These are phyloP conservation scores for Backusella mclennaniae DNA, from an alignment of 192 early-diverging fungal species.

Conservation along the genomic window DNA sequence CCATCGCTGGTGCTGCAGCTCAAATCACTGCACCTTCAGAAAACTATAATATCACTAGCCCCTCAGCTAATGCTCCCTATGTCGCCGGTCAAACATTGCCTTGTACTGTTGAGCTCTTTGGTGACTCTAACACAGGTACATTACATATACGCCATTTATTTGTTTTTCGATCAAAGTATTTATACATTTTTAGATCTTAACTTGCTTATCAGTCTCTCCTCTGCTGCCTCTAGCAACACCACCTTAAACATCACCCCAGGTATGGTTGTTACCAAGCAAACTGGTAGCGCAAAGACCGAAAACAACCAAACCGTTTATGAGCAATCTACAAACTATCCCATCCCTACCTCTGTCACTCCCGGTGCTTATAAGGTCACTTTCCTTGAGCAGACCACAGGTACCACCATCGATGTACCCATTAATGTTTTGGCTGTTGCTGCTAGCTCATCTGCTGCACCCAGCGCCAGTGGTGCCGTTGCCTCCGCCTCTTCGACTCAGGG, in stretches of 20 bases:
- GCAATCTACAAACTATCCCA: constrained; percentile 27
- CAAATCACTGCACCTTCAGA: constrained; percentile 22
- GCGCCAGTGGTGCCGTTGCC: neutral
- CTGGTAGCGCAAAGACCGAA: neutral
- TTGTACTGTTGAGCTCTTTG: constrained; percentile 25
- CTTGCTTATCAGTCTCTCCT: constrained; percentile 22
- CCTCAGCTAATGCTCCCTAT: constrained; percentile 29
- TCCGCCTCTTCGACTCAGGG: neutral
- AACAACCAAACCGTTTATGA: constrained; percentile 28
- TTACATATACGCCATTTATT: neutral
- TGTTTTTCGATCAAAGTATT: neutral
- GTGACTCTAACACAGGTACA: constrained; percentile 27
- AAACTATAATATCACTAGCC: constrained; percentile 35
- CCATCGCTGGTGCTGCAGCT: constrained; percentile 17
- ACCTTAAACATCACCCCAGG: constrained; percentile 11
- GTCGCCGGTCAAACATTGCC: constrained; percentile 30
- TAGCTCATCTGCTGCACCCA: neutral
- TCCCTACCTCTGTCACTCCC: constrained; percentile 22
- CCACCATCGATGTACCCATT: constrained; percentile 26
- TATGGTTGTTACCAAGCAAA: constrained; percentile 27
- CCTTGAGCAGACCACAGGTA: constrained; percentile 25
- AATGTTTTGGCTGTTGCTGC: constrained; percentile 22
- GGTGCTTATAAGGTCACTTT: constrained; percentile 37
- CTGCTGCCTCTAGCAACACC: constrained; percentile 10
- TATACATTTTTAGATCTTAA: constrained; percentile 16